phyloP scores from a whole-genome alignment of 306 rosid species.

The Castanopsis chinensis region DNA sequence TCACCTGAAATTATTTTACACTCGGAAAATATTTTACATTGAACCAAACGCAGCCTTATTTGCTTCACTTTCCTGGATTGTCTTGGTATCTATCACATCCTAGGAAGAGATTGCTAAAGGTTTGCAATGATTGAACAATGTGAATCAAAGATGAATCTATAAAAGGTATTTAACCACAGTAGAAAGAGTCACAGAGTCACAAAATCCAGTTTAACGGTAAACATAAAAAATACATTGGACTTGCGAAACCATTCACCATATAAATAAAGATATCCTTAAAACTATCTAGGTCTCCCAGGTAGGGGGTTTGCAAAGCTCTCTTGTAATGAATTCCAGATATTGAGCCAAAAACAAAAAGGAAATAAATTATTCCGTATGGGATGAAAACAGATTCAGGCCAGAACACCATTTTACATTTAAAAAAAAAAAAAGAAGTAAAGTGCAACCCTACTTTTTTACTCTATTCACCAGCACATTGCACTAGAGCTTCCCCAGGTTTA shows the following conservation, averaged over 20 bases:
- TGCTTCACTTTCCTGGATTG: constrained; percentile 36
- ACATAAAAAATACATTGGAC: not conserved
- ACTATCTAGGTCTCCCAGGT: not conserved
- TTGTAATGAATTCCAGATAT: not conserved
- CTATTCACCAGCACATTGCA: constrained; percentile 29
- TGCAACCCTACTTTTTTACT: constrained; percentile 3
- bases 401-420: not conserved
- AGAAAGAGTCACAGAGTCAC: too few relatives aligned
- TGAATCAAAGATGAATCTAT: constrained; percentile 3
- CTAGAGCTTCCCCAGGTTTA: constrained; percentile 34
- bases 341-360: too few relatives aligned
- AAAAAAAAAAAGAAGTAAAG: too few relatives aligned
- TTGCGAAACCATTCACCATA: not conserved
- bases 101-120: constrained; percentile 20
- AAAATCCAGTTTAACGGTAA: not conserved
- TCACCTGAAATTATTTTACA: too few relatives aligned
- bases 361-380: too few relatives aligned
- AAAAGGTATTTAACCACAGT: not conserved
- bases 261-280: not conserved
- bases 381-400: not conserved
- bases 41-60: too few relatives aligned
- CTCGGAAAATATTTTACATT: too few relatives aligned
- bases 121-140: constrained; percentile 9
- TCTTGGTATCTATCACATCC: constrained; percentile 42
- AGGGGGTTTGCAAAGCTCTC: not conserved